Base-by-base conservation (phyloP, 2,329 filamentous ascomycete genomes). In the Pseudocercospora crystallina region DNA sequence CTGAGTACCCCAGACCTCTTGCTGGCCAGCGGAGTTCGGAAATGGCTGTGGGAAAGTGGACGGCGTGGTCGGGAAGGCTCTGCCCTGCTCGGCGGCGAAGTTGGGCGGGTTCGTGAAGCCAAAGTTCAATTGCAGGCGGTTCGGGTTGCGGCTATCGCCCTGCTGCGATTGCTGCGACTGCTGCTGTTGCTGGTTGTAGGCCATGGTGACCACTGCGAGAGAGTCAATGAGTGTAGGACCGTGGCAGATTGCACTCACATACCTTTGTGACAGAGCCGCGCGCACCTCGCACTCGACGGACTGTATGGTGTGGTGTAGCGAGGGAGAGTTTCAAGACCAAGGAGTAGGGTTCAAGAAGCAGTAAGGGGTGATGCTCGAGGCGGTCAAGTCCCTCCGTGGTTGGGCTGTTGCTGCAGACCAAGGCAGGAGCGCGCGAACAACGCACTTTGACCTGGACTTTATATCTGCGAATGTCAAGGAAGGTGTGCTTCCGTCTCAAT, bases 11-110 rank as follows among this genome's bases (percentile, higher is more conserved):
- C 80, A 80, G 55, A 80, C 76, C 63, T 85, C 82, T 60, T 84
- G 81, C 69, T 83, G 80, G 40, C 79, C 79, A 47, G 76, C 74
- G 61, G 80, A 76, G 64, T 78, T 79, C 43, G 80, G 79, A 65
- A 83, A 85, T 54, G 91, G 91, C 74, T 97, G 92, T 10, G 92
- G 92, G 68, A 97, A 97, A 52, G 91, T 96, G 59, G 92, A 96
- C 45, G 92, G 92, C 8, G 92, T 96, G 46, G 92, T 79, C 46
- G 76, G 76, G 65, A 75, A 79, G 51, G 73, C 72, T 56, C 76
- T 73, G 49, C 74, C 75, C 59, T 67, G 64, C 53, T 73, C 70
- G 50, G 69, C 69, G 51, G 67, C 68, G 62, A 73, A 72, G 59
- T 74, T 73, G 54, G 73, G 68, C 49, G 67, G 66, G 53, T 71